phyloP scores from a whole-genome alignment of 2,329 filamentous ascomycete species.

The Microcyclospora tardicrescens region DNA sequence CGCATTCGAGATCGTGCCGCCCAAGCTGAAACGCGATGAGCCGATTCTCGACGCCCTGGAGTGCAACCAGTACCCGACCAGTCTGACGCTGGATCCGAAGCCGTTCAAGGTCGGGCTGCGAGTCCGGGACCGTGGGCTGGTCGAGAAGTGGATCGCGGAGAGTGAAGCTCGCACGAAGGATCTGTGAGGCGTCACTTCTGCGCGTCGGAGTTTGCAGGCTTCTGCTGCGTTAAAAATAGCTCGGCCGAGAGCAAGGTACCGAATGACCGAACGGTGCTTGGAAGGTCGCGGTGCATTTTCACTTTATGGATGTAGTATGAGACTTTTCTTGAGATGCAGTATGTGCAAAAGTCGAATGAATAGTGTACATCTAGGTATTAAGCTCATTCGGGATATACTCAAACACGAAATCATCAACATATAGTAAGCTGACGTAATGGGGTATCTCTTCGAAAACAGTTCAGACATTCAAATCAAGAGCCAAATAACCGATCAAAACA shows the following conservation, averaged over 20 bases:
- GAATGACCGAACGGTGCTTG: no score
- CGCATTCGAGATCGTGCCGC: slow-evolving; percentile 34
- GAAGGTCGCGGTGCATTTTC: no score
- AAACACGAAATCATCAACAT: no score
- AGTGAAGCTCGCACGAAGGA: slow-evolving; percentile 34
- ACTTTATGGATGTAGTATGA: no score
- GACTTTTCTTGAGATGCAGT: no score
- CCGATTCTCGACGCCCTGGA: slow-evolving; percentile 33
- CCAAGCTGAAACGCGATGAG: slow-evolving; percentile 26
- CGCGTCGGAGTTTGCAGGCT: no score
- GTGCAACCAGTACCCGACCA: slow-evolving; percentile 34
- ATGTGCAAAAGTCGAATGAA: no score
- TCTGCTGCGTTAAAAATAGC: no score
- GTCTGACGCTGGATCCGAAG: slow-evolving; percentile 38
- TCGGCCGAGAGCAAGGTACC: no score
- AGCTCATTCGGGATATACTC: no score
- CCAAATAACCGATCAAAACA: no score
- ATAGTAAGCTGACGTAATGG: neutral
- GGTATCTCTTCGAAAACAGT: slow-evolving; percentile 1
- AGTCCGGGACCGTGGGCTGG: slow-evolving; percentile 27
- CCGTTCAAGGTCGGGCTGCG: slow-evolving; percentile 37
- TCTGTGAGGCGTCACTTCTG: slow-evolving; percentile 13
- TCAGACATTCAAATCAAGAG: slow-evolving; percentile 3
- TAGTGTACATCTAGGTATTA: no score
- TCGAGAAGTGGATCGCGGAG: slow-evolving; percentile 35